phyloP scores from a whole-genome alignment of 805 yeast genomes.

The Torulaspora maleeae region DNA sequence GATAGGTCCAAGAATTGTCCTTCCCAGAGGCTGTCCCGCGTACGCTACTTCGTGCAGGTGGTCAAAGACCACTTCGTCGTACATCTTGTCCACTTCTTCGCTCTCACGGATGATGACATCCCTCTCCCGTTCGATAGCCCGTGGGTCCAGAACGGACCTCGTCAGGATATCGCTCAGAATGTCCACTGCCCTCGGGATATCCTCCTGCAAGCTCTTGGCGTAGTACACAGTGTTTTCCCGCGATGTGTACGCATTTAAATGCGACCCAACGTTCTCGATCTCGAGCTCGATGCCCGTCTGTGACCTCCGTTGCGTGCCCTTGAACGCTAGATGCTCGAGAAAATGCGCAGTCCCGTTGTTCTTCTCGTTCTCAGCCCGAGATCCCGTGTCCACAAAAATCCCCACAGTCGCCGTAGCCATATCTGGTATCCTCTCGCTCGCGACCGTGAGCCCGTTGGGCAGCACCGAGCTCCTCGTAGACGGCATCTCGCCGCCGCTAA shows the following conservation, averaged over 20 bases:
- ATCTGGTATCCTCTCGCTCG: conserved; percentile 81
- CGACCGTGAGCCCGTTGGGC: conserved; percentile 91
- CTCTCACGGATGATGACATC: conserved; percentile 94
- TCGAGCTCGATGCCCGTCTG: conserved; percentile 85
- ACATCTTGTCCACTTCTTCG: conserved; percentile 97
- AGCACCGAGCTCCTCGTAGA: conserved; percentile 64
- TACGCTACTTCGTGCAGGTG: conserved; percentile 90
- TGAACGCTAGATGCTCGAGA: conserved; percentile 92
- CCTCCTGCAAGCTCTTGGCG: conserved; percentile 77
- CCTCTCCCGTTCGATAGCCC: conserved; percentile 91
- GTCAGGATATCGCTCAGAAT: conserved; percentile 87
- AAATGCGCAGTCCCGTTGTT: conserved; percentile 96
- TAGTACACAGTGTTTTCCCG: conserved; percentile 96
- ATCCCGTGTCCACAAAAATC: conserved; percentile 97
- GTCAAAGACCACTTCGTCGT: conserved; percentile 96
- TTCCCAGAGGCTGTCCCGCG: conserved; percentile 87
- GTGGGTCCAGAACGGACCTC: conserved; percentile 70
- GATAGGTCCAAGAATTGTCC: conserved; percentile 94
- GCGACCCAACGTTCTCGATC: conserved; percentile 94
- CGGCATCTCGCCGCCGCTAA: conserved; percentile 27
- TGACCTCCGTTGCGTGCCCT: conserved; percentile 79
- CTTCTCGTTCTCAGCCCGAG: conserved; percentile 84
- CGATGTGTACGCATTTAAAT: conserved; percentile 96
- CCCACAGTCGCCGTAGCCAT: conserved; percentile 96
- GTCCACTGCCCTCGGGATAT: conserved; percentile 81